A percentile compares a stretch with the other conserved stretches of the same genome.
Conservation (phyloP, 352 stramenopile species). For the Phytopythium litorale region DNA sequence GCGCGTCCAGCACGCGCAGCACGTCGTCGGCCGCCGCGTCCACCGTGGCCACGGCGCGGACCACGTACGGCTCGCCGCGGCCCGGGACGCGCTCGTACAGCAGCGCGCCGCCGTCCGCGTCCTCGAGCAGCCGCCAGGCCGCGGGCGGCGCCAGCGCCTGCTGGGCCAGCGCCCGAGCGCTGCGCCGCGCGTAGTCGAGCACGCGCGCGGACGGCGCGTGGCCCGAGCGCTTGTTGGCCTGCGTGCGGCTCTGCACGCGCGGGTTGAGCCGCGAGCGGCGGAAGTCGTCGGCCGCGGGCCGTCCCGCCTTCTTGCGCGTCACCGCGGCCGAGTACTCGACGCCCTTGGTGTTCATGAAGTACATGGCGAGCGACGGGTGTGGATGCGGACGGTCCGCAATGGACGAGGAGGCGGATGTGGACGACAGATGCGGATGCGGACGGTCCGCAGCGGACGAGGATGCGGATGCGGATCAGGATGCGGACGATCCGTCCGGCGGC, state of each 20-base stretch:
- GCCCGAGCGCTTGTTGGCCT: conserved; percentile 33
- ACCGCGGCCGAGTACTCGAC: conserved; percentile 9
- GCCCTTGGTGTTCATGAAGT: conserved; percentile 11
- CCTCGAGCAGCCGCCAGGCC: conserved; percentile 3
- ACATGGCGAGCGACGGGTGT: not conserved
- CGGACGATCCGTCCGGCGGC: not conserved
- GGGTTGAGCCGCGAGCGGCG: conserved; percentile 35
- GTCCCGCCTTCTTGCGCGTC: not conserved
- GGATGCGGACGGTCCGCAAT: not conserved
- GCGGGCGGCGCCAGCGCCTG: conserved; percentile 32
- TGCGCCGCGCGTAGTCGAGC: conserved; percentile 50
- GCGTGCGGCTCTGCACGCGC: conserved; percentile 44
- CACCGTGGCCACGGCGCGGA: conserved; percentile 54
- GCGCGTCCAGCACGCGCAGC: conserved; percentile 39
- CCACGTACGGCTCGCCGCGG: conserved; percentile 49
- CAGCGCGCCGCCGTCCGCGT: conserved; percentile 25
- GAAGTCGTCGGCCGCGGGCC: conserved; percentile 18
- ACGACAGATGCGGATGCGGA: not conserved
- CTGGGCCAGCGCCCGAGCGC: conserved; percentile 36
- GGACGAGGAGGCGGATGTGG: not conserved
- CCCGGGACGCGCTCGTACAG: conserved; percentile 48
- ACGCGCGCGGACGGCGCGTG: conserved; percentile 51
- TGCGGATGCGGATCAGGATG: too few relatives aligned
- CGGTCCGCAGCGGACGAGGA: not conserved
- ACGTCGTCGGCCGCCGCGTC: conserved; percentile 34